A percentile compares a stretch with the other conserved stretches of the same genome.
These are phyloP conservation scores for Paracorniculantispora psalliotae DNA, from an alignment of 2,329 filamentous ascomycete genomes.

Conservation along the genomic window DNA sequence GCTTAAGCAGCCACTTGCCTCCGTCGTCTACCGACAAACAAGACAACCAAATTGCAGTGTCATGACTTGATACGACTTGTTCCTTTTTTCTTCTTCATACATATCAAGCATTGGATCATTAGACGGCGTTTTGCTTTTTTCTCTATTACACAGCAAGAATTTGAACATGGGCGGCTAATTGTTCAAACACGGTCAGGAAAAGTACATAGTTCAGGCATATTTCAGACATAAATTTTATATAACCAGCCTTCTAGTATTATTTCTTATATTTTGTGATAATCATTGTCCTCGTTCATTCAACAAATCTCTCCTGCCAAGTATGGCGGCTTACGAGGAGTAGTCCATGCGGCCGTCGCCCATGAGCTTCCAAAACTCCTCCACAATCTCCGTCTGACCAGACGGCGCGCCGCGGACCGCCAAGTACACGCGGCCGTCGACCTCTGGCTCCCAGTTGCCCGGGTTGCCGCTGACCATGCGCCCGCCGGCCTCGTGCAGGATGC, in stretches of 20 bases:
- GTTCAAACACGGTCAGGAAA: background rate
- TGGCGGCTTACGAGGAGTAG: constrained; percentile 30
- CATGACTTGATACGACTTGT: background rate
- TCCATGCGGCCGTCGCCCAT: constrained; percentile 51
- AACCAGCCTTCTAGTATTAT: no score
- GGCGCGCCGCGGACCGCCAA: constrained; percentile 58
- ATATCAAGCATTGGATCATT: background rate
- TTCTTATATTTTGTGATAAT: no score
- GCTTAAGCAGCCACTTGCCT: background rate
- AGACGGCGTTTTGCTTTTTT: constrained; percentile 1
- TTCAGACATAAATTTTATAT: no score
- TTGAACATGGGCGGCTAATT: background rate
- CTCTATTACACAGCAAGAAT: background rate
- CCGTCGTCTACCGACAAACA: no score
- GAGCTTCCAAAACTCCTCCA: constrained; percentile 60
- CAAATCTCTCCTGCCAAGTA: background rate
- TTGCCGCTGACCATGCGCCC: constrained; percentile 69
- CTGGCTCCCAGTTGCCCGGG: constrained; percentile 63
- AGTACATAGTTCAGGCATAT: no score
- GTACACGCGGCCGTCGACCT: constrained; percentile 56
- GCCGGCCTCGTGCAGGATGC: constrained; percentile 68
- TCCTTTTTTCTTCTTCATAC: background rate
- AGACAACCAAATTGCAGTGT: background rate
- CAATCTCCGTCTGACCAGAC: constrained; percentile 54
- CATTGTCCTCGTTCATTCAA: constrained; percentile 3